Percentiles rank a stretch among this genome's conserved stretches.
Conservation (phyloP, 169 alveolate genomes). For the Miamiensis avidus region DNA sequence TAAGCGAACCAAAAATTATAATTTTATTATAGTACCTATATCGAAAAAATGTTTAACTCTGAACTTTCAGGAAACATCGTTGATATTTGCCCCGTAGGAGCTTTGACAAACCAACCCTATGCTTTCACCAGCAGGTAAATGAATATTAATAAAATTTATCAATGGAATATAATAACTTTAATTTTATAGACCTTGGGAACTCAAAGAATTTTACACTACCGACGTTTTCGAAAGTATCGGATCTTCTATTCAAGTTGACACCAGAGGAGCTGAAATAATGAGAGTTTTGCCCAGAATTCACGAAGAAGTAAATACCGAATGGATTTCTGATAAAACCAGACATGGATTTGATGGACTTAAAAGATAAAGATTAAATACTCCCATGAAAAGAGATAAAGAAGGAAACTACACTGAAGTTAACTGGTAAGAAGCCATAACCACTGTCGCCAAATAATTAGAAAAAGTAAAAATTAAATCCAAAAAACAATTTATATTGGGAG, state of each 20-base stretch:
- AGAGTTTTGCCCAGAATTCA: constrained; percentile 79
- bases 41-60: constrained; percentile 69
- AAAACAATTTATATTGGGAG: too few relatives aligned
- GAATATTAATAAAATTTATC: background rate
- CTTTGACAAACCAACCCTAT: constrained; percentile 56
- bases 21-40: constrained; percentile 60
- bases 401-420: constrained; percentile 58
- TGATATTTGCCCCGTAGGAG: constrained; percentile 87
- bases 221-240: constrained; percentile 78
- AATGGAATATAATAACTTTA: background rate
- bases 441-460: constrained; percentile 39
- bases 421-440: constrained; percentile 72
- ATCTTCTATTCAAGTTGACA: constrained; percentile 63
- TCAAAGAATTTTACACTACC: constrained; percentile 59
- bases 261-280: constrained; percentile 79
- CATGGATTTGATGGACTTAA: constrained; percentile 83
- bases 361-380: constrained; percentile 68
- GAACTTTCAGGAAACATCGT: constrained; percentile 79
- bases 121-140: background rate
- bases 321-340: constrained; percentile 77
- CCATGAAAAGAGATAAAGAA: constrained; percentile 54
- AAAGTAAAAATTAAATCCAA: constrained; percentile 1
- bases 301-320: constrained; percentile 82
- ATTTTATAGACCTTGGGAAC: constrained; percentile 85
- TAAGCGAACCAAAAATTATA: too few relatives aligned